A percentile compares a stretch with the other conserved stretches of the same genome.
phyloP scores from a whole-genome alignment of 2,329 filamentous ascomycete genomes.

The Salinomyces thailandicus region DNA sequence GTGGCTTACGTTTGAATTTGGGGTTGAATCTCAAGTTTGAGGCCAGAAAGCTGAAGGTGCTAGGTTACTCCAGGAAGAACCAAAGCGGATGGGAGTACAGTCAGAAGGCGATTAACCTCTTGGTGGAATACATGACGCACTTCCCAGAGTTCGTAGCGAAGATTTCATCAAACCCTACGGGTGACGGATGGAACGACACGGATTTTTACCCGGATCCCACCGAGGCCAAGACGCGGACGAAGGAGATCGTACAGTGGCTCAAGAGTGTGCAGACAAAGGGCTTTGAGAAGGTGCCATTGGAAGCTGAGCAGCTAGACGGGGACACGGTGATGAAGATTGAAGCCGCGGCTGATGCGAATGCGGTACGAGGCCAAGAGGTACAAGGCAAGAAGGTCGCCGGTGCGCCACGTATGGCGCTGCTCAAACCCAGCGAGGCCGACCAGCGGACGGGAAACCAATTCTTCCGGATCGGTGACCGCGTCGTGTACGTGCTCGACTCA shows the following conservation, averaged over 20 bases:
- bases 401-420: conserved; percentile 74
- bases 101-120: conserved; percentile 64
- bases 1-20: conserved; percentile 75
- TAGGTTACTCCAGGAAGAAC: conserved; percentile 86
- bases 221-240: conserved; percentile 67
- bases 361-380: conserved; percentile 36
- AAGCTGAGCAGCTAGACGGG: conserved; percentile 92
- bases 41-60: conserved; percentile 84
- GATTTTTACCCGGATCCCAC: conserved; percentile 72
- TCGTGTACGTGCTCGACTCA: conserved; percentile 85
- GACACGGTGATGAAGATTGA: conserved; percentile 77
- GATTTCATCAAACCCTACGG: conserved; percentile 74
- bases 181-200: conserved; percentile 70
- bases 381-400: conserved; percentile 62
- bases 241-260: conserved; percentile 88
- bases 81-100: conserved; percentile 93
- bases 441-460: conserved; percentile 76
- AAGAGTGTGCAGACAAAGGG: conserved; percentile 84
- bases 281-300: conserved; percentile 90
- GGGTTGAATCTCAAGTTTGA: conserved; percentile 97
- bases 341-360: conserved; percentile 55
- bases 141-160: conserved; percentile 94
- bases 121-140: conserved; percentile 79
- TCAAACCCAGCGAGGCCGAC: conserved; percentile 94
- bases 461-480: conserved; percentile 77